Base-by-base conservation (phyloP, 1,284 basidiomycete genomes). In the Trichosporon ovoides region DNA sequence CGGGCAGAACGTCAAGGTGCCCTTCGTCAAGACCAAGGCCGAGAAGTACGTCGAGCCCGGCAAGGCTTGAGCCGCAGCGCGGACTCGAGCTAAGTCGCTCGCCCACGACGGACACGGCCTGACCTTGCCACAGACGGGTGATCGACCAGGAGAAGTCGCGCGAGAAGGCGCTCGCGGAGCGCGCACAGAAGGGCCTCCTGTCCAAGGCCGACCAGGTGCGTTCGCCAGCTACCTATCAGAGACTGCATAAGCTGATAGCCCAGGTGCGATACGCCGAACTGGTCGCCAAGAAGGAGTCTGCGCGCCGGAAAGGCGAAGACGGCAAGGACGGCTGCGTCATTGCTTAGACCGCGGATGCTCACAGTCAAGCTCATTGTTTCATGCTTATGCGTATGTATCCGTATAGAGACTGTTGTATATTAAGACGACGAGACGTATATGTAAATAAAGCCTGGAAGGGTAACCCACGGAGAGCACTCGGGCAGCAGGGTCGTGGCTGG, bases 121-220 rank as follows among this genome's bases (percentile, higher is more conserved):
- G 13, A 19, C 7, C 20, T 37, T 38, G 35, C 52, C 36, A 13
- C 31, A 43, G 28, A 16, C 36, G 36, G 12, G 52, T 38, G 16
- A 22, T 18, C 12, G 22, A 38, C 36, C 38, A 53, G n/a, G 52
- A 53, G 24, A 43, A 53, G 36, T 76, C 75, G 1, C 63, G 65
- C 2, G 65, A 76, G 31, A 66, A 73, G 63, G 71, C 75, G 1
- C 65, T 78, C 52, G 74, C 74, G 62, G 70, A 67, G 13, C 60
- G 77, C 11, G 71, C 76, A 52, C 72, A 76, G 40, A 76, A 77
- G 60, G 77, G 77, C 18, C 56, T 78, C n/a, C 61, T 78, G 52
- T 68, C 63, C 24, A 72, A 73, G 54, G 62, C 71, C n/a, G 77
- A 78, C 65, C 69, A 77, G 72, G 75, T 78, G 67, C 75, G 74